phyloP scores from a whole-genome alignment of 176 grass and related monocot species.

The Oryza officinalis region DNA sequence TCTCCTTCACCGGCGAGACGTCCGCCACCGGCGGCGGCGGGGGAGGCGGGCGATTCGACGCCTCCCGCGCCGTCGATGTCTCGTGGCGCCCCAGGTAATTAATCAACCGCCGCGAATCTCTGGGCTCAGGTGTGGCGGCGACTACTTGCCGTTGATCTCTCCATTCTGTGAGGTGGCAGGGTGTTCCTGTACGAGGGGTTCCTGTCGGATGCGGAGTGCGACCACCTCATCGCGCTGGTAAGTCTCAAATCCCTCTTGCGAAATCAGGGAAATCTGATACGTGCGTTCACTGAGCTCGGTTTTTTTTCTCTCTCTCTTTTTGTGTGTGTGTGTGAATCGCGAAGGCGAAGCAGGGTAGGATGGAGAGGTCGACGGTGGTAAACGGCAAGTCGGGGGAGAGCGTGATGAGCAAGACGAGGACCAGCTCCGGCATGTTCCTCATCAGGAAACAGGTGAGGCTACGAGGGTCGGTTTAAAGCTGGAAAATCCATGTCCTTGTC shows the following conservation, averaged over 20 bases:
- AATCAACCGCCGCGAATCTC: neutral
- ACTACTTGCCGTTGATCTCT: neutral
- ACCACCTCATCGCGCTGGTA: slow-evolving; percentile 53
- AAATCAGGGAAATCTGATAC: neutral
- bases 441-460: slow-evolving; percentile 42
- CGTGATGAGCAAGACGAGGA: slow-evolving; percentile 38
- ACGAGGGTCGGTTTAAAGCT: neutral
- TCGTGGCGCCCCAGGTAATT: slow-evolving; percentile 53
- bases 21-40: neutral
- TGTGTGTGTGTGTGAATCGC: neutral
- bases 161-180: neutral
- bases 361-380: slow-evolving; percentile 59
- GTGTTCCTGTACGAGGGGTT: slow-evolving; percentile 53
- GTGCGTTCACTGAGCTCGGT: neutral
- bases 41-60: slow-evolving; percentile 29
- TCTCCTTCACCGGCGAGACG: neutral
- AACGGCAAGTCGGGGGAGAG: slow-evolving; percentile 44
- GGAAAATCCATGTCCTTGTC: neutral
- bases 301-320: neutral
- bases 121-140: neutral
- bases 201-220: slow-evolving; percentile 51
- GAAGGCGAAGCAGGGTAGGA: slow-evolving; percentile 24
- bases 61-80: slow-evolving; percentile 35
- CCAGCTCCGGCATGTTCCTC: slow-evolving; percentile 63
- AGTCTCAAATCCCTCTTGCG: neutral